Conservation (phyloP, 1,139 yeast genomes). For the Yamadazyma buinensis region DNA sequence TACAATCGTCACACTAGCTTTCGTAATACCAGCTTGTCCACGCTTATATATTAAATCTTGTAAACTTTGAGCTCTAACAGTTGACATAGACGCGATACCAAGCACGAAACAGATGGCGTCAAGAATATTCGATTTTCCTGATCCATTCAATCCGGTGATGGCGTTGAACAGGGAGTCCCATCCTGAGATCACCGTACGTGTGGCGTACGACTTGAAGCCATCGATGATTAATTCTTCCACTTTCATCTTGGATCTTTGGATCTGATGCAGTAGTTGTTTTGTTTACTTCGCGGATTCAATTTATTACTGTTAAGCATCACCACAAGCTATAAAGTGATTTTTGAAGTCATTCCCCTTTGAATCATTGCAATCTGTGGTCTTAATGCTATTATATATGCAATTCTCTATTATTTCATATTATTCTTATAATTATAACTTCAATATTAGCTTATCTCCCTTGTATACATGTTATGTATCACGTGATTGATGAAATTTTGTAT, state of each 20-base stretch:
- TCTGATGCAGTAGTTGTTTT: not conserved
- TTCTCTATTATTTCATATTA: too few relatives aligned
- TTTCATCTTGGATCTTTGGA: constrained; percentile 49
- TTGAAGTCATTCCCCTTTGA: too few relatives aligned
- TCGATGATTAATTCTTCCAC: constrained; percentile 94
- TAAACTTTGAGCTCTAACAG: constrained; percentile 88
- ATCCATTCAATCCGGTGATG: constrained; percentile 95
- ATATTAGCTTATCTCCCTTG: too few relatives aligned
- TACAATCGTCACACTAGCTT: constrained; percentile 94
- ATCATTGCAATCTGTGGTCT: too few relatives aligned
- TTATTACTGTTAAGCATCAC: too few relatives aligned
- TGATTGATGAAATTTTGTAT: too few relatives aligned
- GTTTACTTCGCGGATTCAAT: too few relatives aligned
- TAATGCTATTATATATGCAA: too few relatives aligned
- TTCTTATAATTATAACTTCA: too few relatives aligned
- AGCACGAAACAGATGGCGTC: constrained; percentile 98
- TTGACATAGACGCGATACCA: constrained; percentile 90
- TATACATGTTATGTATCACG: too few relatives aligned
- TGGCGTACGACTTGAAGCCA: constrained; percentile 97
- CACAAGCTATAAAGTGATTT: too few relatives aligned
- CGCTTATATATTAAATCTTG: constrained; percentile 94
- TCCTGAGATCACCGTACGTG: constrained; percentile 89
- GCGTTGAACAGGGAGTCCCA: constrained; percentile 98
- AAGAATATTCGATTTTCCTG: constrained; percentile 91
- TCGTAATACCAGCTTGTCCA: constrained; percentile 97